Evolutionary conservation across 2,329 filamentous ascomycete species (phyloP), one percentile per base, ranked within the genome.

Genomic region (Cryphonectria carpinicola): DNA sequence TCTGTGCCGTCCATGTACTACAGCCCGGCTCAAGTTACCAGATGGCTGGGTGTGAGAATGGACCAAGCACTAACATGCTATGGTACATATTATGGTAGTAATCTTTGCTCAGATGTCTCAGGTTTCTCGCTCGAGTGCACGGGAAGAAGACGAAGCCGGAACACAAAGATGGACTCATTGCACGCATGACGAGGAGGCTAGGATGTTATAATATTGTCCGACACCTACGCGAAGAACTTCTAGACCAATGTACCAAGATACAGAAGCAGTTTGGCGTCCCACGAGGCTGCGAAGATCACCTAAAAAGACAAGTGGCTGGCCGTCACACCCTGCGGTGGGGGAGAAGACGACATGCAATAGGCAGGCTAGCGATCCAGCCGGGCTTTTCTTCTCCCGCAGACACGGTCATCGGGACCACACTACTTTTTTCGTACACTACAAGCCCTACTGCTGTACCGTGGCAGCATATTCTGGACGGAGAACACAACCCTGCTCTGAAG

Each of bases 221-320:
- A 32, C 32, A 37, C 14, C 56, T 17, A 17, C 56, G 56, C 46
- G 25, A 58, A 56, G 25, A 28, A 28, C 25, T 56, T 56, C 52
- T 56, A 56, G 52, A 35, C 54, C 14, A 17, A 17, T 14, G 10
- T 32, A 58, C 25, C 25, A 6, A 58, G 35, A 39, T 35, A 28
- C 43, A 65, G 37, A 65, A 69, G 54, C 60, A 39, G 64, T 46
- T 52, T 37, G 60, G 35, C 37, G 37, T 39, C 28, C 46, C 64
- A 66, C n/a, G 25, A 61, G 32, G 37, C 25, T 56, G 52, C 39
- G 52, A 56, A 46, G 52, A 56, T 32, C 11, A 1, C 52, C 13
- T 3, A 8, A 32, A 10, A 56, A 6, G 32, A 17, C 7, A 17
- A 46, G 14, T 22, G 46, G 46, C 5, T 49, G 46, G 46, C 46